Evolutionary conservation across 192 early-diverging fungal genomes (phyloP), one percentile per base, ranked within the genome.

Genomic region (Linnemannia schmuckeri): DNA sequence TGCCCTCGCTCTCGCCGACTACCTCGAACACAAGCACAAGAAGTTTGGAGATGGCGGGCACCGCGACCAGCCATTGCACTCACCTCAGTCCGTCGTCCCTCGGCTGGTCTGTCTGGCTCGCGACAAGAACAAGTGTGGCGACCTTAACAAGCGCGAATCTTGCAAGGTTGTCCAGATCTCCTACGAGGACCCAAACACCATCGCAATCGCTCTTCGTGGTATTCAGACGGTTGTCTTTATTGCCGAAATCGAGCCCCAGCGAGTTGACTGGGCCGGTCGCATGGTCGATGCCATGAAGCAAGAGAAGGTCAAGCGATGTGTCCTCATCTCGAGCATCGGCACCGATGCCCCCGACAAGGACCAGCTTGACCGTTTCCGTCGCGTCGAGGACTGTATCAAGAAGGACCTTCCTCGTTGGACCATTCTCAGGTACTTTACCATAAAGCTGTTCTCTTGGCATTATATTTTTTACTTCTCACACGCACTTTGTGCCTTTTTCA

Each of bases 281-380:
- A 18, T 85, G 40, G 40, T 85, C 22, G 74, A 85, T 42, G 63
- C n/a, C 17, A 79, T 85, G 77, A 42, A 18, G 4, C 73, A 85
- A 27, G 83, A 85, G 40, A 52, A 76, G 7, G 78, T 85, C 18
- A 42, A 52, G n/a, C 78, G 83, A 4, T 85, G 83, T n/a, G 52
- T 85, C n/a, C 33, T 72, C 69, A 76, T 85, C 66, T 85, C 83
- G 15, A 44, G 77, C 22, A 85, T 85, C 55, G 83, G 83, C 17
- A 76, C 83, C n/a, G 83, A 85, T 49, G 83, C 78, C 5, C 24
- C 41, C 13, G 78, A 85, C 5, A 85, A 80, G 18, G 74, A 75
- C 3, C 74, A 85, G 7, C 66, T 85, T 7, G 33, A 72, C 22
- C 61, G 73, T 68, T 85, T 79, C 35, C 46, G 54, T 3, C 76